Evolutionary conservation across 2,329 filamentous ascomycete genomes (phyloP), one percentile per base, ranked within the genome.

Genomic region (Sarocladium brachiariae): DNA sequence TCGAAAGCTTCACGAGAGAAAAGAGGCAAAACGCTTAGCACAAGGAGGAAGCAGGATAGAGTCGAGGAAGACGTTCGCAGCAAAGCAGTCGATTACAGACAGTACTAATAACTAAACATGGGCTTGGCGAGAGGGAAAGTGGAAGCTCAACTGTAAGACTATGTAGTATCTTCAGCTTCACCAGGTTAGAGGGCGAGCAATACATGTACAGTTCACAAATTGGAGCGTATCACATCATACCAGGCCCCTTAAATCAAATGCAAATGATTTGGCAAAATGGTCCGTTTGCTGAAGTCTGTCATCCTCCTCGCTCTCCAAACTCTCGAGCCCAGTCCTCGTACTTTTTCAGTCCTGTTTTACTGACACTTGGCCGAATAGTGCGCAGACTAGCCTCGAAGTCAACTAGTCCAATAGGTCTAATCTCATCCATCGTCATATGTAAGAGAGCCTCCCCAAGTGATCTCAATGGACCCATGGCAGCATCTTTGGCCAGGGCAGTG

Each of bases 301-400:
- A 95, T 18, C 89, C 89, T 31, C 90, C 92, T 35, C 92, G 74
- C 69, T 99, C 93, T 41, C 93, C 93, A 74, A 93, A 99, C 64
- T 95, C 86, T 63, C 68, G 83, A 2, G 93, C 90, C 93, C 93
- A 99, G 55, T 95, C 86, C 67, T 97, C 93, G 65, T 95, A 96
- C 63, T 90, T 80, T 63, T 89, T 86, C 34, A 99, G 68, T 0
- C 93, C 90, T 50, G 88, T 76, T 63, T 84, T 87, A 63, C 88
- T 89, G 2, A 99, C 92, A 66, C 89, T 95, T 0, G 93, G 92
- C 43, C 92, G 77, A 56, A 99, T 97, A 14, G 84, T 95, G 35
- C 75, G 71, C 54, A 99, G 71, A 69, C 90, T 96, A 13, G 87
- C 82, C 61, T 87, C 73, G 59, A 99, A 99, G 65, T 99, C 93